Conservation (phyloP, 352 stramenopile species). For the Phytophthora constricta region DNA sequence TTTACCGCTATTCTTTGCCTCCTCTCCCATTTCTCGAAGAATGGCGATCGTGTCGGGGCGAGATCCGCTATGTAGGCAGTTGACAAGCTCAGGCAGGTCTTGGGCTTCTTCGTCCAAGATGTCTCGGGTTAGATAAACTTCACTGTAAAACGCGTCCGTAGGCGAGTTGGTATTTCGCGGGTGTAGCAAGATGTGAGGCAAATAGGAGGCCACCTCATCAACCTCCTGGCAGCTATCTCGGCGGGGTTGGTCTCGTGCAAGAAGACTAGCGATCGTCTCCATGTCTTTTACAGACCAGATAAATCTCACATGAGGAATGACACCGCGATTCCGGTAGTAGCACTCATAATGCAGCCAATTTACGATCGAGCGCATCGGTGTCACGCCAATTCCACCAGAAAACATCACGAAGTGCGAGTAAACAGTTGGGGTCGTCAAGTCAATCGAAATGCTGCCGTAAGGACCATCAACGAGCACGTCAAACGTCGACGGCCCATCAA, state of each 20-base stretch:
- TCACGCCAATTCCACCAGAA: constrained; percentile 57
- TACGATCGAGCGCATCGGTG: constrained; percentile 55
- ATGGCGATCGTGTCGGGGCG: constrained; percentile 40
- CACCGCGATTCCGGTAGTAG: constrained; percentile 29
- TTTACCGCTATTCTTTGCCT: constrained; percentile 37
- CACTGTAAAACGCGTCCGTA: constrained; percentile 37
- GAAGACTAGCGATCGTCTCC: constrained; percentile 47
- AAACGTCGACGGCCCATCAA: constrained; percentile 29
- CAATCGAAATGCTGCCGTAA: constrained; percentile 51
- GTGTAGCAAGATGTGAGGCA: constrained; percentile 38
- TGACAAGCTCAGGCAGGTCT: constrained; percentile 35
- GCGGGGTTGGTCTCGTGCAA: constrained; percentile 32
- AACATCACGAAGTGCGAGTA: constrained; percentile 67
- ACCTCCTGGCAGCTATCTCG: constrained; percentile 41
- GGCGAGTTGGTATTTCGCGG: constrained; percentile 32
- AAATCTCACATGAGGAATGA: constrained; percentile 57
- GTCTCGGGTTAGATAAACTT: constrained; percentile 36
- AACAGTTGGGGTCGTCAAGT: constrained; percentile 39
- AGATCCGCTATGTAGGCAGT: constrained; percentile 37
- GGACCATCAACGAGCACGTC: constrained; percentile 58
- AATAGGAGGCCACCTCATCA: constrained; percentile 42
- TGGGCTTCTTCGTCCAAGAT: constrained; percentile 43
- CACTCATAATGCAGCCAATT: constrained; percentile 50
- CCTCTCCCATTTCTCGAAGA: constrained; percentile 44
- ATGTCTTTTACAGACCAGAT: constrained; percentile 60